Evolutionary conservation across 1,139 yeast species (phyloP), one percentile per base, ranked within the genome.

Genomic region (Ogataea hybrid): DNA sequence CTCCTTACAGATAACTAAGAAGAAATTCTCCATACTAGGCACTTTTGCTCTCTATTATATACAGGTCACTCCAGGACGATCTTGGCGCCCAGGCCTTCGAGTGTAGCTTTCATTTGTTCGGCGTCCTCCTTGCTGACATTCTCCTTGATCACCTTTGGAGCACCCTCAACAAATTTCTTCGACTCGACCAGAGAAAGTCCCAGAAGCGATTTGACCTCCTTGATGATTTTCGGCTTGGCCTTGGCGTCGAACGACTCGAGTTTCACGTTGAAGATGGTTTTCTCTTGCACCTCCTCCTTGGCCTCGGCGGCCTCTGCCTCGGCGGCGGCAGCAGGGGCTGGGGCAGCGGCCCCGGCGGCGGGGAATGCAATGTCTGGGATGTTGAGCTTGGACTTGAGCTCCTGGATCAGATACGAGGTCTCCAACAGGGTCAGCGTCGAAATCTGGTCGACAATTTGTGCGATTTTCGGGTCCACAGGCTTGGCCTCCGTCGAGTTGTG

Each of bases 1-100:
- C 40, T 17, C 40, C 40, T 21, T 37, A 37, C 35, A 28, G 32
- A 41, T 37, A n/a, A 29, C 12, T 27, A 28, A 29, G 27, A 28
- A 29, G 27, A 29, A 25, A 9, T 17, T n/a, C 12, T 21, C 17
- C 25, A 21, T 14, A 29, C 22, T 11, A 11, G 15, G 22, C 28
- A 6, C 10, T 15, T n/a, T 37, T 31, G 30, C 25, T 31, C 17
- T 36, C 32, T 35, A 34, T 32, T 34, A 28, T 33, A 32, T 30
- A 28, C 32, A 27, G 28, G 27, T 70, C 81, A 92, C 73, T 92
- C 98, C 67, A 92, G 74, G 47, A 79, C 59, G 59, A 92, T 77
- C 78, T 92, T 92, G 54, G 96, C 98, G 63, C 98, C 98, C 59
- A 89, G 79, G 46, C 82, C 95, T 72, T 92, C 98, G 64, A 94